These are phyloP conservation scores for Oenanthe javanica DNA, from an alignment of 140 eudicot genomes.

Conservation along the genomic window DNA sequence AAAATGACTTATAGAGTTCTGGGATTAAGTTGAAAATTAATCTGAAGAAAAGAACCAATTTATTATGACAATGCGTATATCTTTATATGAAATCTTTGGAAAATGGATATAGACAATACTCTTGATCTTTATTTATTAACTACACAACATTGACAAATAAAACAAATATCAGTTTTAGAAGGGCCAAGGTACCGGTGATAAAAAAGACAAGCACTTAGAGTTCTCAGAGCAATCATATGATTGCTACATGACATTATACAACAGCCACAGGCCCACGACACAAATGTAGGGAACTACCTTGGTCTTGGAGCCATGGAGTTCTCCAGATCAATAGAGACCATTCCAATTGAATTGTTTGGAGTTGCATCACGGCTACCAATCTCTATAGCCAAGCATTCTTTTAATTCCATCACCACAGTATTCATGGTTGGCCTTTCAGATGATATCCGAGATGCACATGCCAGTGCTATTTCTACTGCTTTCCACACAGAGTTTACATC, in stretches of 20 bases:
- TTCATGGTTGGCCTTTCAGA: too few relatives aligned
- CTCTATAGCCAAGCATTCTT: background rate
- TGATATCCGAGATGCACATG: too few relatives aligned
- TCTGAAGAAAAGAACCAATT: too few relatives aligned
- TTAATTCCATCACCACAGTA: too few relatives aligned
- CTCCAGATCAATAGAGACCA: background rate
- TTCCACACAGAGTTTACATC: too few relatives aligned
- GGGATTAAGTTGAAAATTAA: too few relatives aligned
- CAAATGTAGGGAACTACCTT: background rate
- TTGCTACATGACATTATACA: background rate
- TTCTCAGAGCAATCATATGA: background rate
- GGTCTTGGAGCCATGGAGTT: background rate
- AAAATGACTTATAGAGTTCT: too few relatives aligned
- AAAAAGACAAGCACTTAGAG: background rate
- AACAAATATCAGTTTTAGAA: background rate
- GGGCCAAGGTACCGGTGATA: background rate
- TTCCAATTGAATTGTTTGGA: slow-evolving; percentile 11
- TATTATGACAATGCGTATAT: too few relatives aligned
- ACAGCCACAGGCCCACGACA: background rate
- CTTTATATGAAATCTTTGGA: background rate
- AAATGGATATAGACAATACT: background rate
- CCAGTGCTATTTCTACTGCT: too few relatives aligned
- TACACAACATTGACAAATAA: background rate
- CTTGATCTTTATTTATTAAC: background rate
- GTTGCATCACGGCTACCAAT: slow-evolving; percentile 11